Conservation (phyloP, 495 filamentous ascomycete genomes). For the Aspergillus sclerotioniger region DNA sequence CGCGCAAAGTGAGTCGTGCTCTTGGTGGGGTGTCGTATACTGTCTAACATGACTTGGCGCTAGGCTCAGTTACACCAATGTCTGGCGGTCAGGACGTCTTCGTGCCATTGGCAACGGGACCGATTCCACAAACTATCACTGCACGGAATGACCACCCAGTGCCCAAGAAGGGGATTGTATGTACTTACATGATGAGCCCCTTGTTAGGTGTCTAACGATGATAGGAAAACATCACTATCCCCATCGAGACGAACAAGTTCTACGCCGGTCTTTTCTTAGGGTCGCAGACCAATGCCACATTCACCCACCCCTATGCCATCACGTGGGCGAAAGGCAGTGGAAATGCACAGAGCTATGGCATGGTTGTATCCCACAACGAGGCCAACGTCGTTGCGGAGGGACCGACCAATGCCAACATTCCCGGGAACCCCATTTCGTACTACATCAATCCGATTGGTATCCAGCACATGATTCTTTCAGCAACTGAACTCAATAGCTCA, state of each 20-base stretch:
- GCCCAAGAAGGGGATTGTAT: slow-evolving; percentile 46
- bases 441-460: slow-evolving; percentile 83
- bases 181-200: slow-evolving; percentile 11
- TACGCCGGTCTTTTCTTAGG: slow-evolving; percentile 87
- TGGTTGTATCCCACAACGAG: slow-evolving; percentile 73
- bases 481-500: slow-evolving; percentile 60
- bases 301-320: slow-evolving; percentile 84
- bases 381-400: slow-evolving; percentile 63
- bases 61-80: slow-evolving; percentile 22
- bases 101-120: slow-evolving; percentile 58
- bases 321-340: slow-evolving; percentile 72
- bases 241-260: slow-evolving; percentile 85
- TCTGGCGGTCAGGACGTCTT: slow-evolving; percentile 46
- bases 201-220: slow-evolving; percentile 8
- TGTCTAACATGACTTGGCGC: not conserved
- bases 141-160: slow-evolving; percentile 53
- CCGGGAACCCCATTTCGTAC: slow-evolving; percentile 61
- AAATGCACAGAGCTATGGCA: slow-evolving; percentile 66
- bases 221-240: slow-evolving; percentile 43
- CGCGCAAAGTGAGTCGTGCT: not conserved
- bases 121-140: slow-evolving; percentile 54
- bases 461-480: slow-evolving; percentile 76
- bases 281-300: slow-evolving; percentile 64
- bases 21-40: not conserved
- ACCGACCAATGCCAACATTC: slow-evolving; percentile 41